phyloP scores from a whole-genome alignment of 306 rosid species.

The Oemleria cerasiformis region DNA sequence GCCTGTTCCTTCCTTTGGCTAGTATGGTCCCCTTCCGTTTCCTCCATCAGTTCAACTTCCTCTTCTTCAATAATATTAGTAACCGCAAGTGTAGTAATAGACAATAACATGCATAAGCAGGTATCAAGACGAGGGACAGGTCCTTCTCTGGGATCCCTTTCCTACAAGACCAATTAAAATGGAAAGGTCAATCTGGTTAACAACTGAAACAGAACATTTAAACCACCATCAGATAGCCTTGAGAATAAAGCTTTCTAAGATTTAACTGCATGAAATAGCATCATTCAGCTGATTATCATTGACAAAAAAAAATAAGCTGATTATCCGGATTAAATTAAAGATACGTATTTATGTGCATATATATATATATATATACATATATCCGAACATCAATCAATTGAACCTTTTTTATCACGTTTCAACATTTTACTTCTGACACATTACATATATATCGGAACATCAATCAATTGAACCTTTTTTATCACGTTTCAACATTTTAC shows the following conservation, averaged over 20 bases:
- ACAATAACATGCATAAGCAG: conserved; percentile 75
- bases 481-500: no score
- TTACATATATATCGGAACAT: not conserved
- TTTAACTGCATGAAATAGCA: not conserved
- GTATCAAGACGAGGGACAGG: conserved; percentile 83
- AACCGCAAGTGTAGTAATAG: conserved; percentile 64
- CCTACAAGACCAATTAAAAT: conserved; percentile 43
- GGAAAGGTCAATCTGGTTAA: conserved; percentile 9
- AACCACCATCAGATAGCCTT: not conserved
- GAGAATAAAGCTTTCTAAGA: conserved; percentile 7
- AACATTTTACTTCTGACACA: no score
- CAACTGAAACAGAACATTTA: not conserved
- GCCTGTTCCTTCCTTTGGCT: conserved; percentile 51
- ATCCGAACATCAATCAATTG: not conserved
- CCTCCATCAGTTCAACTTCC: conserved; percentile 69
- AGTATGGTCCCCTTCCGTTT: conserved; percentile 45
- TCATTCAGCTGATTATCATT: not conserved
- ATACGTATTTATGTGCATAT: no score
- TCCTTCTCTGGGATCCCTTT: conserved; percentile 69
- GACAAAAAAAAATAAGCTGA: not conserved
- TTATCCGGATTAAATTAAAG: not conserved
- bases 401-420: no score
- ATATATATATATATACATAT: not conserved
- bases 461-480: not conserved
- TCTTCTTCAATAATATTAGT: conserved; percentile 78